Base-by-base conservation (phyloP, 176 grass and related monocot genomes). In the Oryza officinalis region DNA sequence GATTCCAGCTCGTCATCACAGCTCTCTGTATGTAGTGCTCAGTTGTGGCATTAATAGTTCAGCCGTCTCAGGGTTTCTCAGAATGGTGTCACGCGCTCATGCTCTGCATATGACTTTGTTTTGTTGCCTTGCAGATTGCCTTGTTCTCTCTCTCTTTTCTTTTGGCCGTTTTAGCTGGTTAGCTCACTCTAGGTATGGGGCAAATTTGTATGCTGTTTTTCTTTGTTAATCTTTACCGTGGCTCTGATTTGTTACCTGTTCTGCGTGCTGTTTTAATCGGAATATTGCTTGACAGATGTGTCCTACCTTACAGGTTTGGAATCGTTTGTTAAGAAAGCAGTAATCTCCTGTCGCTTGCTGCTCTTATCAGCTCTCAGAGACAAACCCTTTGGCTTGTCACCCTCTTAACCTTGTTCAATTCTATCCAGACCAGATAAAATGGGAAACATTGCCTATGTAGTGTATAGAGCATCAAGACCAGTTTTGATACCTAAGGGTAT, bases 21-120 rank as follows among this genome's bases (percentile, higher is more conserved):
- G 74, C 67, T 43, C 64, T 31, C 50, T 80, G 71, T 77, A 46
- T 68, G 75, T 72, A 77, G 41, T 38, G 49, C 37, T 47, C 76
- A 12, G 86, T 27, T 80, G 68, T 72, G 26, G 26, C 59, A 83
- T 88, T 65, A 27, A 79, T 83, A 63, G 80, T 71, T 83, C 41
- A 78, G 41, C 61, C 30, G 46, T 74, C 72, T 74, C 78, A 81
- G 71, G 41, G 63, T 47, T 52, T 80, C 71, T 46, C 46, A 33
- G 27, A 57, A 28, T 66, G 13, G n/a, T 81, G 63, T 68, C 45
- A 49, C 15, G 23, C 40, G 25, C 70, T 28, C 70, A 37, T 50
- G 43, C 82, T 57, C n/a, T 20, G 41, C 31, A 15, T 84, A 43
- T 52, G 44, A 20, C 27, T 30, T 14, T 41, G 32, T 44, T 63